Conservation (phyloP, 768 basidiomycete genomes). For the Clitopilus passeckerianus region DNA sequence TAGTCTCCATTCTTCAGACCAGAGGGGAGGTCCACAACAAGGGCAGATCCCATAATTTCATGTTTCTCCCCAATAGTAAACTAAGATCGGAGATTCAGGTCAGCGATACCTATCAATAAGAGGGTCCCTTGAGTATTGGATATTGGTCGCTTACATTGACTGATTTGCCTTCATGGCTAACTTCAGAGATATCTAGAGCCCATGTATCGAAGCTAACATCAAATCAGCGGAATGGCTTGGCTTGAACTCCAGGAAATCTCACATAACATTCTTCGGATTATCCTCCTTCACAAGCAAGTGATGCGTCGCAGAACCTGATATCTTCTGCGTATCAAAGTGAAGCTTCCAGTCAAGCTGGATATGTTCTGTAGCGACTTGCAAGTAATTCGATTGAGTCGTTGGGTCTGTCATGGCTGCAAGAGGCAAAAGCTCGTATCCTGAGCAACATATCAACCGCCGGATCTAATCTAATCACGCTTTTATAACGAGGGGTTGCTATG, state of each 20-base stretch:
- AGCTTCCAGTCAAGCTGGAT: constrained; percentile 74
- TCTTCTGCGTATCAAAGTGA: constrained; percentile 56
- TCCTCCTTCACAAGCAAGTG: constrained; percentile 49
- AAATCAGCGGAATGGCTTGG: neutral
- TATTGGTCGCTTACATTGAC: constrained; percentile 34
- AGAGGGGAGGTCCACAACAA: constrained; percentile 54
- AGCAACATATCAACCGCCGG: constrained; percentile 2
- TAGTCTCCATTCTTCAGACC: constrained; percentile 34
- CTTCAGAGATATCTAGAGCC: constrained; percentile 55
- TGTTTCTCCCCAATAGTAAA: constrained; percentile 53
- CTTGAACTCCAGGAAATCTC: constrained; percentile 13
- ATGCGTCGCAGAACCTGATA: constrained; percentile 66
- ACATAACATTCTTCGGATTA: constrained; percentile 59
- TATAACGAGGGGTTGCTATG: neutral
- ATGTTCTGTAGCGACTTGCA: constrained; percentile 58
- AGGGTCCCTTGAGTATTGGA: no score
- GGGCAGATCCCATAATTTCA: constrained; percentile 71
- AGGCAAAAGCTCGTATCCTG: neutral
- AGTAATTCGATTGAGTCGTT: constrained; percentile 80
- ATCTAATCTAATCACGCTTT: constrained; percentile 2
- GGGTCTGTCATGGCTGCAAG: constrained; percentile 37
- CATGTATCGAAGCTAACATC: constrained; percentile 64
- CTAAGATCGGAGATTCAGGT: constrained; percentile 24
- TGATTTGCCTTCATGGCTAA: constrained; percentile 44
- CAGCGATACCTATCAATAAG: no score